A percentile compares a stretch with the other conserved stretches of the same genome.
Evolutionary conservation across 768 basidiomycete genomes (phyloP).

Genomic region (Amanita rubescens): DNA sequence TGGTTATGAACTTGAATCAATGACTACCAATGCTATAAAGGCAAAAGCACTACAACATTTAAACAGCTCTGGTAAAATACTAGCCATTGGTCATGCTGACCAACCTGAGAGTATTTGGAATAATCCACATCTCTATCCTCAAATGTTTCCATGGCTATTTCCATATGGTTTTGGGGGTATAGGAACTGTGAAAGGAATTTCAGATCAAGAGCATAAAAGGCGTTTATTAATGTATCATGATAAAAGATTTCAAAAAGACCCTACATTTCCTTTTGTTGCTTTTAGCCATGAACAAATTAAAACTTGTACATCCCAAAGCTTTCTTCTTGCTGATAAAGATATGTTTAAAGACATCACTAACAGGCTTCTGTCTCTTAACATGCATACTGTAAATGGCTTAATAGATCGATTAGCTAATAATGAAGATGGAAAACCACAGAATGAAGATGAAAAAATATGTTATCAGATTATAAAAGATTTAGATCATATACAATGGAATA

Average conservation of each 20-base stretch:
- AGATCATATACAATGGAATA: no score
- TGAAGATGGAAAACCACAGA: constrained; percentile 9
- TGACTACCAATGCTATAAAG: constrained; percentile 14
- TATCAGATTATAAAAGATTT: neutral
- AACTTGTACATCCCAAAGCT: constrained; percentile 14
- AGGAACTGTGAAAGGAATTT: no score
- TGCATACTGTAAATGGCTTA: neutral
- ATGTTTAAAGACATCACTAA: constrained; percentile 10
- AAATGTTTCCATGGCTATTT: constrained; percentile 27
- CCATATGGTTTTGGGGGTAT: constrained; percentile 23
- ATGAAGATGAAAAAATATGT: constrained; percentile 12
- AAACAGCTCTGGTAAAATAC: constrained; percentile 16
- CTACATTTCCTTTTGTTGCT: constrained; percentile 19
- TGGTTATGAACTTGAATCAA: constrained; percentile 15
- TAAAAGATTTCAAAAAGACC: constrained; percentile 25
- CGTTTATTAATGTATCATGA: no score
- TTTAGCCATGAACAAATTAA: constrained; percentile 23
- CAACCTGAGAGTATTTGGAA: constrained; percentile 22
- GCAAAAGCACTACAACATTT: constrained; percentile 21
- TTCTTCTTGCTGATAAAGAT: constrained; percentile 10
- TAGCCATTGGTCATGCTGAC: constrained; percentile 9
- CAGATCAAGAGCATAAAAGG: constrained; percentile 24
- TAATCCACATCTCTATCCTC: constrained; percentile 30
- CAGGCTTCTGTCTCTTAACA: constrained; percentile 4
- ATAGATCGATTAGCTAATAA: constrained; percentile 2